Evolutionary conservation across 2,329 filamentous ascomycete genomes (phyloP).

Genomic region (Cladosporium sp.): DNA sequence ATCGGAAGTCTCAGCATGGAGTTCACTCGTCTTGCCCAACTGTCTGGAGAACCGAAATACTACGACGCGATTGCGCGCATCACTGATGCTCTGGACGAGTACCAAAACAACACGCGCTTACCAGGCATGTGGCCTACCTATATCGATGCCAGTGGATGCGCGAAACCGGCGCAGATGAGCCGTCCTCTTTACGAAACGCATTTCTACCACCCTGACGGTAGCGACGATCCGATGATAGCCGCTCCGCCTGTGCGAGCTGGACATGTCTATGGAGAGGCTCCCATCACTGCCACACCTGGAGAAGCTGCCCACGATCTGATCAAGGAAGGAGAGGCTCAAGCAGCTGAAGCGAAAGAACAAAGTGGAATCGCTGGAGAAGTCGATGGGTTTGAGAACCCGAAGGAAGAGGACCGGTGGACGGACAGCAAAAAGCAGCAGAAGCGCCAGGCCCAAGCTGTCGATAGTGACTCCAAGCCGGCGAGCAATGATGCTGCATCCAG

Average conservation of each 20-base stretch:
- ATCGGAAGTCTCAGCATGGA: constrained; percentile 78
- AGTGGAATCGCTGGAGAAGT: neutral
- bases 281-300: neutral
- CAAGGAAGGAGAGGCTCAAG: neutral
- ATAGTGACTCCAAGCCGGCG: neutral
- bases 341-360: constrained; percentile 7
- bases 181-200: constrained; percentile 3
- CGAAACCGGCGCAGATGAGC: constrained; percentile 37
- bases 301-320: constrained; percentile 2
- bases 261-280: neutral
- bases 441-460: constrained; percentile 8
- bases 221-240: constrained; percentile 20
- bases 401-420: constrained; percentile 7
- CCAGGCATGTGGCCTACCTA: constrained; percentile 76
- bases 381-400: constrained; percentile 1
- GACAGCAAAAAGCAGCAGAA: neutral
- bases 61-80: constrained; percentile 87
- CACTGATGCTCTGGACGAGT: constrained; percentile 71
- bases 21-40: constrained; percentile 81
- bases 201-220: constrained; percentile 16
- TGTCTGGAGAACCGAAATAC: constrained; percentile 76
- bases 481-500: neutral
- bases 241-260: constrained; percentile 11
- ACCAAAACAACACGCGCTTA: constrained; percentile 66
- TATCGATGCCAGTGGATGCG: constrained; percentile 77